Conservation (phyloP, 2,329 filamentous ascomycete species). For the Sclerotinia spermophila region DNA sequence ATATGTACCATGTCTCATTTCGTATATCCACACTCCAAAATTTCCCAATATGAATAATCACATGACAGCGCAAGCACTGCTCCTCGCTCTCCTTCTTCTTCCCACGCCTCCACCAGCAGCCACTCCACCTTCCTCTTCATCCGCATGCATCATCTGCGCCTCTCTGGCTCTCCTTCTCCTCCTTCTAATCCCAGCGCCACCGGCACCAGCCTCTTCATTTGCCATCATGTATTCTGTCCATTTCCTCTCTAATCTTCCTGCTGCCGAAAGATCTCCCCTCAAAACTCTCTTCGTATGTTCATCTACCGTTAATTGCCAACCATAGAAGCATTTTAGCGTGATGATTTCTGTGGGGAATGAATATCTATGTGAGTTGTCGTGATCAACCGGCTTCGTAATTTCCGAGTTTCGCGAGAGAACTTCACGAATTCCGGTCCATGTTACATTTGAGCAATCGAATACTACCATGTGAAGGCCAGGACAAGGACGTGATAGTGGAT, state of each 20-base stretch:
- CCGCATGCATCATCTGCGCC: constrained; percentile 73
- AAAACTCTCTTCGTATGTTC: constrained; percentile 87
- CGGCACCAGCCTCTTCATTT: constrained; percentile 74
- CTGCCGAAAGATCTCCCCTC: constrained; percentile 69
- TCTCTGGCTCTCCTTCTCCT: constrained; percentile 75
- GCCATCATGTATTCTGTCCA: constrained; percentile 96
- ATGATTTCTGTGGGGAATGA: constrained; percentile 74
- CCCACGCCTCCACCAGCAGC: constrained; percentile 40
- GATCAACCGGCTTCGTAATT: constrained; percentile 49
- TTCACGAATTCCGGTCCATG: constrained; percentile 87
- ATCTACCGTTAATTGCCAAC: constrained; percentile 91
- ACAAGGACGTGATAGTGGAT: constrained; percentile 29
- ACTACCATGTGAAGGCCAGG: constrained; percentile 70
- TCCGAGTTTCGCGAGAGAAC: constrained; percentile 82
- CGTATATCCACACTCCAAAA: background rate
- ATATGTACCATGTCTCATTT: constrained; percentile 6
- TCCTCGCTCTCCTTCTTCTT: constrained; percentile 60
- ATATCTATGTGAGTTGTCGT: constrained; percentile 13
- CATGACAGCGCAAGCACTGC: constrained; percentile 62
- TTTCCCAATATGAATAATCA: constrained; percentile 40
- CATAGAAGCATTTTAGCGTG: constrained; percentile 87
- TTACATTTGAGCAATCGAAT: constrained; percentile 89
- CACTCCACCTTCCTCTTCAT: constrained; percentile 70
- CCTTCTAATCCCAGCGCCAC: constrained; percentile 62
- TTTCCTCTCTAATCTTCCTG: constrained; percentile 77